Conservation (phyloP, 805 yeast species). For the Maudiozyma saulgeensis region DNA sequence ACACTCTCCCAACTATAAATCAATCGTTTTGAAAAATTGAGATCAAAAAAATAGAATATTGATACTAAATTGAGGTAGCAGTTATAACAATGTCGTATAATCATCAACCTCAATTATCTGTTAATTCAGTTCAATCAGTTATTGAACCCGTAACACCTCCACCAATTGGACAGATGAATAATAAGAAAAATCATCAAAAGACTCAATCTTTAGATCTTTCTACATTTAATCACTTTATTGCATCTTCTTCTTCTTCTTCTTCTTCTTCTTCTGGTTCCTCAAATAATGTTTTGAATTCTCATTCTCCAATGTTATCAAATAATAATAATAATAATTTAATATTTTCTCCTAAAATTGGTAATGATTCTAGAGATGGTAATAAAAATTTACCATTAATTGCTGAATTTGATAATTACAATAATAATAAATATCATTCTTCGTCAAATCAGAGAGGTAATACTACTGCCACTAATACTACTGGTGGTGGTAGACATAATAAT, state of each 20-base stretch:
- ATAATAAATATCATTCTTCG: background rate
- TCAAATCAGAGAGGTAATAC: too few species aligned
- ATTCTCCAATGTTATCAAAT: constrained; percentile 23
- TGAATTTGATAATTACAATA: background rate
- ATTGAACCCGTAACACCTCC: constrained; percentile 20
- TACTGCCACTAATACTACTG: too few species aligned
- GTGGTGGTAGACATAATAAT: too few species aligned
- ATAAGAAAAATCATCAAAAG: constrained; percentile 22
- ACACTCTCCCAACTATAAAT: too few species aligned
- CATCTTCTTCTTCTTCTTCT: constrained; percentile 4
- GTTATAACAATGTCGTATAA: constrained; percentile 10
- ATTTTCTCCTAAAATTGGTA: background rate
- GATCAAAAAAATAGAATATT: background rate
- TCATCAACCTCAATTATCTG: constrained; percentile 27
- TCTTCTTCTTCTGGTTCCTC: background rate
- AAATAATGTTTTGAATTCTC: background rate
- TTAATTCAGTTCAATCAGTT: constrained; percentile 17
- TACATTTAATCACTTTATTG: constrained; percentile 22
- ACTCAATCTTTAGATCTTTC: constrained; percentile 26
- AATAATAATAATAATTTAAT: background rate
- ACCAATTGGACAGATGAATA: constrained; percentile 10
- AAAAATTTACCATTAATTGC: background rate
- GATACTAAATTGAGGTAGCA: background rate
- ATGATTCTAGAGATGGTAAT: background rate
- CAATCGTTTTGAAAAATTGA: background rate